These are phyloP conservation scores for Spathaspora gorwiae DNA, from an alignment of 805 yeast genomes.

Conservation along the genomic window DNA sequence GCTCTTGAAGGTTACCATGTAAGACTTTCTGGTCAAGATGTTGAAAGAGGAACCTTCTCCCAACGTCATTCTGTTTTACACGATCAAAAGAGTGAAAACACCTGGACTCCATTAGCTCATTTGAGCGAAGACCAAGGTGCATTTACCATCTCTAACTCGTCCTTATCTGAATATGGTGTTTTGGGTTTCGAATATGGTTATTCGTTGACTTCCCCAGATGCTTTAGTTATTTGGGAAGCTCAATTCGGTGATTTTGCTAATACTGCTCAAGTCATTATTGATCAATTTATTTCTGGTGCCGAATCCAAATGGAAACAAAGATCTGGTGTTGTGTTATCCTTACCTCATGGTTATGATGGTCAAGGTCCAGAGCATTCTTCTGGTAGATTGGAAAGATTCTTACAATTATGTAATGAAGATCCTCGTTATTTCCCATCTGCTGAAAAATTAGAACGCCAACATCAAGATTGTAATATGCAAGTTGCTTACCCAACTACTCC, in stretches of 20 bases:
- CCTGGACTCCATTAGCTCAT: slow-evolving; percentile 81
- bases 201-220: slow-evolving; percentile 95
- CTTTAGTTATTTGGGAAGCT: slow-evolving; percentile 98
- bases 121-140: slow-evolving; percentile 78
- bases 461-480: slow-evolving; percentile 98
- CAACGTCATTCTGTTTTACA: slow-evolving; percentile 98
- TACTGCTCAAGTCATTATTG: slow-evolving; percentile 96
- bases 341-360: slow-evolving; percentile 99
- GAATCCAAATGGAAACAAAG: slow-evolving; percentile 99
- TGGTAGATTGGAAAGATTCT: slow-evolving; percentile 94
- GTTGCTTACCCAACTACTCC: slow-evolving; percentile 98
- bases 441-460: slow-evolving; percentile 90
- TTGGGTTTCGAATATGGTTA: slow-evolving; percentile 99
- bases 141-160: slow-evolving; percentile 87
- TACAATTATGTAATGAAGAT: slow-evolving; percentile 94
- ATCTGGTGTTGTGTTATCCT: slow-evolving; percentile 88
- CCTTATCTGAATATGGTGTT: slow-evolving; percentile 97
- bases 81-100: slow-evolving; percentile 83
- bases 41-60: slow-evolving; percentile 99
- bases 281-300: slow-evolving; percentile 94
- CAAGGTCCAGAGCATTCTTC: slow-evolving; percentile 99
- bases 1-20: slow-evolving; percentile 92
- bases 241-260: slow-evolving; percentile 99
- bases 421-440: slow-evolving; percentile 88
- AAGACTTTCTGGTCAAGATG: slow-evolving; percentile 98